These are phyloP conservation scores for Tolypocladium tundrense DNA, from an alignment of 2,329 filamentous ascomycete genomes.

Conservation along the genomic window DNA sequence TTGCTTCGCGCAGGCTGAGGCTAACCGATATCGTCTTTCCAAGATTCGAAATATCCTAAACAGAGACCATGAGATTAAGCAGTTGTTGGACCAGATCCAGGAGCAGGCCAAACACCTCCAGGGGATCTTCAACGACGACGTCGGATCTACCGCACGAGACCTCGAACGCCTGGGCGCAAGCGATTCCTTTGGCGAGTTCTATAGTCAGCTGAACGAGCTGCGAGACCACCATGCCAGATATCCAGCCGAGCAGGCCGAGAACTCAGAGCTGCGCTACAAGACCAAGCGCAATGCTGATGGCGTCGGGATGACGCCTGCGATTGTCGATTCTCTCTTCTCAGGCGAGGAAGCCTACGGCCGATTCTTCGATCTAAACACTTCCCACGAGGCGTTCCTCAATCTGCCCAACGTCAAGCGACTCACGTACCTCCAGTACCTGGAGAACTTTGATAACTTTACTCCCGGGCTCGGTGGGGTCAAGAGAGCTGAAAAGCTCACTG, in stretches of 20 bases:
- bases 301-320: conserved; percentile 50
- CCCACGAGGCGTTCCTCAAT: conserved; percentile 85
- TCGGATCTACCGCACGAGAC: conserved; percentile 63
- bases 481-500: conserved; percentile 75
- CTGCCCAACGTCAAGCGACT: conserved; percentile 76
- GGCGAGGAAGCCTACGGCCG: conserved; percentile 91
- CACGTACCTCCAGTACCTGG: conserved; percentile 86
- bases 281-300: conserved; percentile 52
- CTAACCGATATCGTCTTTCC: conserved; percentile 12
- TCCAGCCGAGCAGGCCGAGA: conserved; percentile 90
- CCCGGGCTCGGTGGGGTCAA: conserved; percentile 65
- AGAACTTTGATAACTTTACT: conserved; percentile 79
- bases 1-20: not conserved
- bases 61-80: conserved; percentile 82
- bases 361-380: conserved; percentile 77
- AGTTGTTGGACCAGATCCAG: conserved; percentile 80
- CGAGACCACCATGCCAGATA: conserved; percentile 85
- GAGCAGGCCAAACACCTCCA: conserved; percentile 72
- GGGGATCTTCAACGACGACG: conserved; percentile 73
- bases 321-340: conserved; percentile 87
- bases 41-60: conserved; percentile 83
- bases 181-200: conserved; percentile 85
- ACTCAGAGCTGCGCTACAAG: conserved; percentile 87
- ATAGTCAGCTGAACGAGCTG: conserved; percentile 70
- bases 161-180: conserved; percentile 74